Conservation (phyloP, 163 green algal genomes). For the Scenedesmus sp. region DNA sequence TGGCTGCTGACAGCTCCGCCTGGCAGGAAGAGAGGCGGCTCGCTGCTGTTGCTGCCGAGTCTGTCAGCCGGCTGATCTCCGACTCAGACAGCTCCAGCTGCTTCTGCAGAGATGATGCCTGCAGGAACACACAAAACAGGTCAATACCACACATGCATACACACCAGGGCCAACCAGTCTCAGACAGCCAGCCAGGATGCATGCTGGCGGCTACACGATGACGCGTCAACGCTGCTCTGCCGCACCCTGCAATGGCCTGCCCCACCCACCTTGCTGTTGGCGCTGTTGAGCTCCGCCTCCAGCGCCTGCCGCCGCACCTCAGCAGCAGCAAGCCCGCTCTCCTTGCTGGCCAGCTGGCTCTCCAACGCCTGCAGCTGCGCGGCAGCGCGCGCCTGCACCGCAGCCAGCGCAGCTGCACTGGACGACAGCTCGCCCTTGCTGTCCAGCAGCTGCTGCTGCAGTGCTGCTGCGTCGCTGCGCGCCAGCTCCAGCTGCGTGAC, state of each 20-base stretch:
- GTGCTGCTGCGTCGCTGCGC: neutral
- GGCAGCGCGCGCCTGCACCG: constrained; percentile 11
- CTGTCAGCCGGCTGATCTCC: neutral
- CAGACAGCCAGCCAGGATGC: neutral
- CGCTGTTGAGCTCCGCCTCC: constrained; percentile 42
- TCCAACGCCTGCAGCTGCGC: constrained; percentile 32
- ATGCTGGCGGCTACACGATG: neutral
- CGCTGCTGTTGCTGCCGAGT: neutral
- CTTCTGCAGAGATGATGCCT: constrained; percentile 26
- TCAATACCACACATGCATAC: neutral
- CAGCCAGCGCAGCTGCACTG: constrained; percentile 14
- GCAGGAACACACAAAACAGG: neutral
- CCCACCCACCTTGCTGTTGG: constrained; percentile 41
- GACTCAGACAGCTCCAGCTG: constrained; percentile 41
- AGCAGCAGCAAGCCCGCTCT: constrained; percentile 15
- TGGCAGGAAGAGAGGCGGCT: constrained; percentile 1
- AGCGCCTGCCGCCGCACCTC: constrained; percentile 24
- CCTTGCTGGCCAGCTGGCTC: constrained; percentile 38
- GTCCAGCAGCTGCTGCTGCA: constrained; percentile 34
- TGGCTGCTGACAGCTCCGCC: constrained; percentile 20
- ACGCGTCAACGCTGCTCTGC: neutral
- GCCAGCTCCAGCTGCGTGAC: constrained; percentile 22
- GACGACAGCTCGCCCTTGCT: constrained; percentile 27
- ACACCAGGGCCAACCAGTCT: neutral
- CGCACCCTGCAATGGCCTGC: neutral